Conservation (phyloP, 2,329 filamentous ascomycete genomes). For the Fusarium foetens region DNA sequence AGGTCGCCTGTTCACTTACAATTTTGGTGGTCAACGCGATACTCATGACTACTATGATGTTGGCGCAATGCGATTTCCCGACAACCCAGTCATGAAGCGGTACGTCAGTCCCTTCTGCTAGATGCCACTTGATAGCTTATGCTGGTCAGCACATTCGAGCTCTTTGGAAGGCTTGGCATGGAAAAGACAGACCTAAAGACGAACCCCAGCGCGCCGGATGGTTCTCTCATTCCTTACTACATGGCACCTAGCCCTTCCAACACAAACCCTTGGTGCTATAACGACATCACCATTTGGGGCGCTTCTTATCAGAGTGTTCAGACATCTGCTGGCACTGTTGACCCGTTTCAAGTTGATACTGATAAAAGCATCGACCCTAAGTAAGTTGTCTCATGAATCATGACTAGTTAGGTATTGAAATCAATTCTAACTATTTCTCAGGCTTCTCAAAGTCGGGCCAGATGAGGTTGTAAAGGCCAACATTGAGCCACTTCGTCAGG, state of each 20-base stretch:
- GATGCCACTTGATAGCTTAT: not conserved
- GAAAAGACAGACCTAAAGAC: not conserved
- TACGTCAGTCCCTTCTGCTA: not conserved
- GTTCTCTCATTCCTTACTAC: constrained; percentile 11
- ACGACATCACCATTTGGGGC: constrained; percentile 8
- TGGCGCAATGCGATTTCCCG: constrained; percentile 25
- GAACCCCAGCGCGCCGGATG: not conserved
- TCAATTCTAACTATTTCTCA: not conserved
- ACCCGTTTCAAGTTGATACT: not conserved
- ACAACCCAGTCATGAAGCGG: constrained; percentile 22
- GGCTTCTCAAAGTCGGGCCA: not conserved
- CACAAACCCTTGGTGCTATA: constrained; percentile 19
- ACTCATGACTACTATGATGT: constrained; percentile 29
- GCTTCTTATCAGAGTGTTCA: not conserved
- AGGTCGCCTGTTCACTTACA: constrained; percentile 24
- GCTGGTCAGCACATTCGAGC: not conserved
- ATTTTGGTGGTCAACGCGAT: constrained; percentile 2
- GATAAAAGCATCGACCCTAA: not conserved
- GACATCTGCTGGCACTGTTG: not conserved
- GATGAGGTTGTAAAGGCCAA: constrained; percentile 1
- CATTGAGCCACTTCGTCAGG: not conserved
- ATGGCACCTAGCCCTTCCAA: not conserved
- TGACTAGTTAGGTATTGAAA: too few species aligned
- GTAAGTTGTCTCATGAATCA: not conserved
- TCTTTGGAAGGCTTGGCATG: not conserved